Evolutionary conservation across 495 filamentous ascomycete species (phyloP).

Genomic region (Podospora comata): DNA sequence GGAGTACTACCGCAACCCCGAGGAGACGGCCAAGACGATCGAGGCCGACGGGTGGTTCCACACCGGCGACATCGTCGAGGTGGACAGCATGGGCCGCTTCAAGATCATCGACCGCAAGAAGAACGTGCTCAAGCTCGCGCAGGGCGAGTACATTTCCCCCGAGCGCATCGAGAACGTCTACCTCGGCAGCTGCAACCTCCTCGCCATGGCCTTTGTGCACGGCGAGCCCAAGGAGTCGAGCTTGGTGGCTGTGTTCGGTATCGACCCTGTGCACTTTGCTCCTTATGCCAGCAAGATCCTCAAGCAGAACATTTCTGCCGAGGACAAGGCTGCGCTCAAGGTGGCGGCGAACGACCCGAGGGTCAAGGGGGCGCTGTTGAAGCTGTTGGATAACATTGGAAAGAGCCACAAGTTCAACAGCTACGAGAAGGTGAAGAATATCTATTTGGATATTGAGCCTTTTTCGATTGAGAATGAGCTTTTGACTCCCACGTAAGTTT

Average conservation of each 20-base stretch:
- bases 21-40: conserved; percentile 78
- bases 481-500: conserved; percentile 89
- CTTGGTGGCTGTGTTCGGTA: conserved; percentile 82
- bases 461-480: conserved; percentile 94
- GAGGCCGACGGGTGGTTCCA: conserved; percentile 94
- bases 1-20: conserved; percentile 84
- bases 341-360: conserved; percentile 61
- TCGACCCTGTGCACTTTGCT: conserved; percentile 78
- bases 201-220: conserved; percentile 83
- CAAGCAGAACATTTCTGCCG: conserved; percentile 57
- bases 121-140: conserved; percentile 96
- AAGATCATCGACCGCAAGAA: conserved; percentile 94
- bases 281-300: conserved; percentile 73
- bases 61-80: conserved; percentile 82
- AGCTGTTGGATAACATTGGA: conserved; percentile 75
- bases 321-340: conserved; percentile 64
- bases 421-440: conserved; percentile 78
- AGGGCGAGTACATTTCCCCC: conserved; percentile 97
- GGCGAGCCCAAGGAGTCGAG: conserved; percentile 81
- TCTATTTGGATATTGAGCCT: conserved; percentile 76
- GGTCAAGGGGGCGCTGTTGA: conserved; percentile 70
- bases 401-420: conserved; percentile 84
- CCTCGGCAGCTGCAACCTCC: conserved; percentile 70
- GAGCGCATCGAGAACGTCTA: conserved; percentile 96
- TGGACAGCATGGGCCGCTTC: conserved; percentile 85